Base-by-base conservation (phyloP, 768 basidiomycete species). In the Cantharellus cinnabarinus region DNA sequence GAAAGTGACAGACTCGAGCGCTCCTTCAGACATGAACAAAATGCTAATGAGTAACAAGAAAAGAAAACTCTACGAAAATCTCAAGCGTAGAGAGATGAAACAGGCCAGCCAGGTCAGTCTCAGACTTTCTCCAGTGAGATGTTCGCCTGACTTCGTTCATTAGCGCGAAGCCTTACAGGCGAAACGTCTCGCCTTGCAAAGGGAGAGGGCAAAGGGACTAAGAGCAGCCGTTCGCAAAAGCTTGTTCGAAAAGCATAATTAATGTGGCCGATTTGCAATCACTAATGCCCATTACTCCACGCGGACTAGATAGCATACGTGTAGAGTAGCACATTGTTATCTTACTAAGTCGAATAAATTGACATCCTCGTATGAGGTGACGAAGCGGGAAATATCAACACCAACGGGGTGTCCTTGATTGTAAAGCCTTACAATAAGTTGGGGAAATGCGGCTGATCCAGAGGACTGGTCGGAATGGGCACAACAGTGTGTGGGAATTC, bases 31-130 rank as follows among this genome's bases (percentile, higher is more conserved):
- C 67, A 88, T 94, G 85, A 84, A 87, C 71, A 94, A 93, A 77
- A 94, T 97, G 82, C 77, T 97, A 80, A 83, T 95, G 82, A 94
- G 88, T 74, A 90, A 89, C 70, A 89, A 86, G 73, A 85, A 94
- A 70, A 79, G 81, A 65, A 93, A 93, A 71, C 71, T 95, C 65
- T 94, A 93, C 69, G 89, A 90, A 71, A 85, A 85, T 72, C 86
- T 95, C 79, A 89, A 90, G 72, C 79, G 86, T 68, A 81, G 82
- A 63, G 78, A 93, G 68, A 76, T 77, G 68, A 86, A 83, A 71
- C 81, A 82, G 61, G 75, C 75, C 10, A 72, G 76, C 35, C 88
- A 94, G 85, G 91, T 91, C 68, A 64, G 82, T 72, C 48, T 51
- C n/a, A 34, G 50, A 37, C 1, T 54, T 37, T 37, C 10, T 7